These are phyloP conservation scores for Chionographis japonica DNA, from an alignment of 106 monocot genomes.

Conservation along the genomic window DNA sequence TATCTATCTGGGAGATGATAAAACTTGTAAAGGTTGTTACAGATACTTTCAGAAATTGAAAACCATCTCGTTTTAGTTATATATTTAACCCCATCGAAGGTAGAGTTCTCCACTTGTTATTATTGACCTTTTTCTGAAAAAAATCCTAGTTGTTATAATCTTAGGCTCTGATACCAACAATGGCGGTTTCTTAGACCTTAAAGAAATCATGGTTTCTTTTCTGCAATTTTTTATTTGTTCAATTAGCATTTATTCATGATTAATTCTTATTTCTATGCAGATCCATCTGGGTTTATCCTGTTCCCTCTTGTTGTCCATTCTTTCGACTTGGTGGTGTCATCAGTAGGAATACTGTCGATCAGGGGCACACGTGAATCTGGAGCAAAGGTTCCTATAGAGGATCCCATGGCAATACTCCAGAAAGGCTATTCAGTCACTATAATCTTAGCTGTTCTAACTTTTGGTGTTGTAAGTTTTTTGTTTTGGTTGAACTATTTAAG, in stretches of 20 bases:
- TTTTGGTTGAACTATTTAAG: not conserved
- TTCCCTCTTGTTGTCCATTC: constrained; percentile 98
- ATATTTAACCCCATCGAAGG: no score
- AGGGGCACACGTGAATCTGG: constrained; percentile 82
- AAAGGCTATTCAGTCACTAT: constrained; percentile 96
- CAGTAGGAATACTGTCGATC: constrained; percentile 86
- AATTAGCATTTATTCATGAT: not conserved
- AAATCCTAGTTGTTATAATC: no score
- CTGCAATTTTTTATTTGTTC: not conserved
- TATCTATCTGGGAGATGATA: no score
- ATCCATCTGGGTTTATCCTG: constrained; percentile 94
- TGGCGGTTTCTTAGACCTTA: no score
- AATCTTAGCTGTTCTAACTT: constrained; percentile 77
- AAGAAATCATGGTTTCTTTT: not conserved
- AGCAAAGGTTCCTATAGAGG: constrained; percentile 50
- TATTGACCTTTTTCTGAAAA: no score
- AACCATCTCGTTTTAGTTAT: no score
- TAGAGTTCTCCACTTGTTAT: no score
- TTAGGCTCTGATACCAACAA: no score
- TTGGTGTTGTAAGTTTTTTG: constrained; percentile 74
- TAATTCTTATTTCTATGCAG: constrained; percentile 36
- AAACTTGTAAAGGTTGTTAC: no score
- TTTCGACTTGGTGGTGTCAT: constrained; percentile 95
- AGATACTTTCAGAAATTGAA: no score
- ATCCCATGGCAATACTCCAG: constrained; percentile 94